Conservation (phyloP, 305 asterid genomes). For the Fraxinus paxiana region DNA sequence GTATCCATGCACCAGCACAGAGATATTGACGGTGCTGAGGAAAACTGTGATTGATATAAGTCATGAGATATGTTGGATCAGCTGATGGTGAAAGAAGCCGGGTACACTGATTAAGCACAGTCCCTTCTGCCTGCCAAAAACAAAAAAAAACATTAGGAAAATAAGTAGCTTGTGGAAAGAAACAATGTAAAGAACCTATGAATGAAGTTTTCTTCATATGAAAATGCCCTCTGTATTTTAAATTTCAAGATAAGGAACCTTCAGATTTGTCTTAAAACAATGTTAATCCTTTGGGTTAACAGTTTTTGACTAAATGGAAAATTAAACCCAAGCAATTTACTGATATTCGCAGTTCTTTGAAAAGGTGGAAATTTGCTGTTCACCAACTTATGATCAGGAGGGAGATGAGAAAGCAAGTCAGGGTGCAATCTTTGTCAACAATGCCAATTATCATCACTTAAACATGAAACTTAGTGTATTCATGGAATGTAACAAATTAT, state of each 20-base stretch:
- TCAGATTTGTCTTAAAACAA: neutral
- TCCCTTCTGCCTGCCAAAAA: conserved; percentile 76
- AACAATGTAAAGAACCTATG: conserved; percentile 9
- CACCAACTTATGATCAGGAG: neutral
- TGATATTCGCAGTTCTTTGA: neutral
- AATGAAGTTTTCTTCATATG: neutral
- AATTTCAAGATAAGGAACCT: neutral
- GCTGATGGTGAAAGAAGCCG: conserved; percentile 88
- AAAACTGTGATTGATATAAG: conserved; percentile 82
- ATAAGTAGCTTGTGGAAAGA: neutral
- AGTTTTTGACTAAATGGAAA: neutral
- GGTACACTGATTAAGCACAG: conserved; percentile 85
- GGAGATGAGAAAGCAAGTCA: neutral
- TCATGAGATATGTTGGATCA: conserved; percentile 73
- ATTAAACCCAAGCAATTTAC: neutral
- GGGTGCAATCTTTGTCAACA: neutral
- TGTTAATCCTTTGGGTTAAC: neutral
- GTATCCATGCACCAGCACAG: conserved; percentile 96
- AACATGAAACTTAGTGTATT: neutral
- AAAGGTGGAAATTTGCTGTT: neutral
- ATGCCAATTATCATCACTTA: neutral
- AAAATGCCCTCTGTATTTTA: neutral
- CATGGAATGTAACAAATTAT: neutral
- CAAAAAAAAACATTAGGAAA: conserved; percentile 11
- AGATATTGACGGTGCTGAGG: conserved; percentile 83